phyloP scores from a whole-genome alignment of 2,329 filamentous ascomycete species.

The Grosmannia penicillata region DNA sequence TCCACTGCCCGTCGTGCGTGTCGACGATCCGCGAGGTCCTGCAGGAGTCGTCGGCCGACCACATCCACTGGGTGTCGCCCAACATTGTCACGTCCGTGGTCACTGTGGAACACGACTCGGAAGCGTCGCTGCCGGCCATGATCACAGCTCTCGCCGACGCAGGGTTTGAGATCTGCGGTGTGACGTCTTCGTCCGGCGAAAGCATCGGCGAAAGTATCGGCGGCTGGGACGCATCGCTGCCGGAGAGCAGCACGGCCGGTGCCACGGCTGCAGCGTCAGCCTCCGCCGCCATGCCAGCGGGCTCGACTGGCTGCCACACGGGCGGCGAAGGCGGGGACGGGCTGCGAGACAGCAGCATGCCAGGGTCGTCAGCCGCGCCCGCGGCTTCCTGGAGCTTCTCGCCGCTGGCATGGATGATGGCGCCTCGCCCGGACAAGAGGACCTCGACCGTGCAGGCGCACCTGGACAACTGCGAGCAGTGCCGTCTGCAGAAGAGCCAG shows the following conservation, averaged over 20 bases:
- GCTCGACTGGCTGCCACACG: background rate
- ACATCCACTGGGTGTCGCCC: conserved; percentile 44
- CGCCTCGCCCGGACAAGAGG: background rate
- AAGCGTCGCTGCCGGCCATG: conserved; percentile 28
- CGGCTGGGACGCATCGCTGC: too few relatives aligned
- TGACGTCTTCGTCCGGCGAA: conserved; percentile 21
- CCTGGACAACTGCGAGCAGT: conserved; percentile 28
- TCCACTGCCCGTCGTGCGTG: conserved; percentile 68
- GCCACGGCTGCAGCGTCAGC: too few relatives aligned
- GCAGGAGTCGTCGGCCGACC: conserved; percentile 27
- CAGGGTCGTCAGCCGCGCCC: background rate
- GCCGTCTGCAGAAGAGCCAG: conserved; percentile 13
- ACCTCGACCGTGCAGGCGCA: conserved; percentile 16
- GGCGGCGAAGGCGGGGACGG: conserved; percentile 8
- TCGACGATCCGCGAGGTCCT: conserved; percentile 48
- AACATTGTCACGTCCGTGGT: conserved; percentile 60
- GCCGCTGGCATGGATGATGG: conserved; percentile 9
- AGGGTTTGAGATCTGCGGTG: conserved; percentile 43
- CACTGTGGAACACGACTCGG: conserved; percentile 38
- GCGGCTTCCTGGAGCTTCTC: conserved; percentile 4
- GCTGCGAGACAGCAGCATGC: conserved; percentile 3
- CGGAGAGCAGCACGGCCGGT: too few relatives aligned
- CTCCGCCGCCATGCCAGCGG: too few relatives aligned
- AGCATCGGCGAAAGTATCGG: background rate
- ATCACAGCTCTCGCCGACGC: conserved; percentile 33